Percentiles rank a stretch among this genome's conserved stretches.
These are phyloP conservation scores for Plantago major DNA, from an alignment of 257 asterid genomes.

Conservation along the genomic window DNA sequence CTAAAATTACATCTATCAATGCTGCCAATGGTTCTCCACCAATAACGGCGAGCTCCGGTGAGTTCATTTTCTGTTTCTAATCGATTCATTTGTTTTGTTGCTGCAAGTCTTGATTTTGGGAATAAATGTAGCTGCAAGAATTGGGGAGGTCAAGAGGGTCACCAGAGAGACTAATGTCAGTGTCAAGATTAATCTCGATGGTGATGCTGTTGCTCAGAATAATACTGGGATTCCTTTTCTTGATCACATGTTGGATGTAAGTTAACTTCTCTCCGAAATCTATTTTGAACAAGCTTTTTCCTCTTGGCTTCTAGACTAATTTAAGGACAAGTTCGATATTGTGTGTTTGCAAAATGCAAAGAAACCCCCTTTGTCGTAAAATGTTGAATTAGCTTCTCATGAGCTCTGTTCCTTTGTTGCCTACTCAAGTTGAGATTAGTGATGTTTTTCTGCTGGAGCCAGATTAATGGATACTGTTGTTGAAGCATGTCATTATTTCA, in stretches of 20 bases:
- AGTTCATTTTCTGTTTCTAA: background rate
- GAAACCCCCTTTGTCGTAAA: background rate
- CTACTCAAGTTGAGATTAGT: no score
- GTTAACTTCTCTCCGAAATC: constrained; percentile 14
- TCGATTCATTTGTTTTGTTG: background rate
- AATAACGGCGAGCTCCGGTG: constrained; percentile 38
- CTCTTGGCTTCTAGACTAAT: no score
- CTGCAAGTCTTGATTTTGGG: background rate
- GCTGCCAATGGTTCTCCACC: constrained; percentile 47
- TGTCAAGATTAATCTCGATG: constrained; percentile 86
- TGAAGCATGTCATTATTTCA: no score
- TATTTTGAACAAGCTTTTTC: no score
- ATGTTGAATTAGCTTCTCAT: background rate
- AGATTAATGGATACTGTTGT: no score
- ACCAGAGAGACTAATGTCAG: constrained; percentile 85
- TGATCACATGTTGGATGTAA: constrained; percentile 96
- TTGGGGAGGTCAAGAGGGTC: constrained; percentile 90
- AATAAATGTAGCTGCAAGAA: constrained; percentile 42
- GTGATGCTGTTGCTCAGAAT: constrained; percentile 74
- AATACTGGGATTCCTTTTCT: constrained; percentile 82
- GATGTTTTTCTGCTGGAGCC: no score
- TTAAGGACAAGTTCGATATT: no score
- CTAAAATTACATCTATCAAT: constrained; percentile 29
- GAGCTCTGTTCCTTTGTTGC: no score
- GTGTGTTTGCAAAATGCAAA: no score